phyloP scores from a whole-genome alignment of 2,329 filamentous ascomycete genomes.

The Fusarium stilboides region DNA sequence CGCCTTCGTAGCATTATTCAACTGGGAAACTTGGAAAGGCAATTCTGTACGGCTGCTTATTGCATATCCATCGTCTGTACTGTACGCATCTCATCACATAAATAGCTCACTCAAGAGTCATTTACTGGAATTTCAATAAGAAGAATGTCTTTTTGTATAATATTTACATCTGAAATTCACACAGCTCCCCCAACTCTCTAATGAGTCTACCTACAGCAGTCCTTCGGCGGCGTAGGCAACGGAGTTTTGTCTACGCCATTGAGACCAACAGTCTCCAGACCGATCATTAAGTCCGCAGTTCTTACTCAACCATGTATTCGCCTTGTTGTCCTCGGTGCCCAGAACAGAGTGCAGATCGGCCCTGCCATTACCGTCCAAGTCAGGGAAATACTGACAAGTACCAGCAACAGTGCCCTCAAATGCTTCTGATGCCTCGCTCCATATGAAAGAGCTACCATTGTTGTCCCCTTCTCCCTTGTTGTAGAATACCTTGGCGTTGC shows the following conservation, averaged over 20 bases:
- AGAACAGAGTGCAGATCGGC: slow-evolving; percentile 9
- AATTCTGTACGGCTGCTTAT: too few species aligned
- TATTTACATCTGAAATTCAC: too few species aligned
- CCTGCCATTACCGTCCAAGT: slow-evolving; percentile 6
- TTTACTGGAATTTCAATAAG: too few species aligned
- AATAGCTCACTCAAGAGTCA: too few species aligned
- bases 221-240: slow-evolving; percentile 1
- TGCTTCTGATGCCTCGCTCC: not conserved
- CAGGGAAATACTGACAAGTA: slow-evolving; percentile 11
- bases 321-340: not conserved
- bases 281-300: slow-evolving; percentile 6
- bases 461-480: not conserved
- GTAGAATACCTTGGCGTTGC: not conserved
- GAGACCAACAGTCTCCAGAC: not conserved
- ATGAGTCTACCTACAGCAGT: not conserved
- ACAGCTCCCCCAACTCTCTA: too few species aligned
- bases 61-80: too few species aligned
- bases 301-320: not conserved
- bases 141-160: too few species aligned
- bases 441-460: not conserved
- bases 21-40: too few species aligned
- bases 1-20: too few species aligned
- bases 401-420: not conserved
- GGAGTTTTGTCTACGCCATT: slow-evolving; percentile 1
- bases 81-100: too few species aligned